phyloP scores from a whole-genome alignment of 768 basidiomycete genomes.

The Dioszegia hungarica region DNA sequence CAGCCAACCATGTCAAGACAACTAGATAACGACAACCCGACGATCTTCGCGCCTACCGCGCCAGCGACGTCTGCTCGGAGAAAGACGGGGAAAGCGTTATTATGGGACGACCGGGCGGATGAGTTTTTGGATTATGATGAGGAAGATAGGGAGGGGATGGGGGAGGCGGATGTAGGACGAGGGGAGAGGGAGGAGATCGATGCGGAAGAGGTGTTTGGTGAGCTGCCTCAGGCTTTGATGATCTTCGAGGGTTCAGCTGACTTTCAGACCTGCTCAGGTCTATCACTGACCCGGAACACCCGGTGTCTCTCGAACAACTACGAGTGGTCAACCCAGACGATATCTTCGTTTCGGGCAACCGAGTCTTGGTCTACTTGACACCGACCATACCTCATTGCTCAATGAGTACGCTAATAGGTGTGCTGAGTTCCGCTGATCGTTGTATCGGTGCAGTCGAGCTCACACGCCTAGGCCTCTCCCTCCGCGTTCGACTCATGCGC shows the following conservation, averaged over 20 bases:
- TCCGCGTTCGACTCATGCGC: constrained; percentile 82
- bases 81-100: constrained; percentile 49
- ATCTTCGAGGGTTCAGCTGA: neutral
- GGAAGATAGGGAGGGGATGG: constrained; percentile 6
- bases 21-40: constrained; percentile 79
- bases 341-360: constrained; percentile 59
- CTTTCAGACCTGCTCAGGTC: constrained; percentile 75
- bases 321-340: constrained; percentile 90
- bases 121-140: constrained; percentile 49
- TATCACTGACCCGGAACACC: constrained; percentile 94
- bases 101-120: constrained; percentile 51
- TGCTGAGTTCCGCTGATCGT: constrained; percentile 18
- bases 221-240: neutral
- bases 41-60: constrained; percentile 57
- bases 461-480: constrained; percentile 72
- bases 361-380: constrained; percentile 83
- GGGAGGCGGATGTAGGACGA: constrained; percentile 48
- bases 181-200: constrained; percentile 61
- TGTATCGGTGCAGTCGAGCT: neutral
- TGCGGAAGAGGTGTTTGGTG: constrained; percentile 88
- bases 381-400: constrained; percentile 97
- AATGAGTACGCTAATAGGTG: constrained; percentile 94
- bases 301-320: constrained; percentile 83
- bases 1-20: constrained; percentile 31
- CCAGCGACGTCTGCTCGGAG: constrained; percentile 42